A percentile compares a stretch with the other conserved stretches of the same genome.
phyloP scores from a whole-genome alignment of 139 green algal species.

The Pleodorina starrii region DNA sequence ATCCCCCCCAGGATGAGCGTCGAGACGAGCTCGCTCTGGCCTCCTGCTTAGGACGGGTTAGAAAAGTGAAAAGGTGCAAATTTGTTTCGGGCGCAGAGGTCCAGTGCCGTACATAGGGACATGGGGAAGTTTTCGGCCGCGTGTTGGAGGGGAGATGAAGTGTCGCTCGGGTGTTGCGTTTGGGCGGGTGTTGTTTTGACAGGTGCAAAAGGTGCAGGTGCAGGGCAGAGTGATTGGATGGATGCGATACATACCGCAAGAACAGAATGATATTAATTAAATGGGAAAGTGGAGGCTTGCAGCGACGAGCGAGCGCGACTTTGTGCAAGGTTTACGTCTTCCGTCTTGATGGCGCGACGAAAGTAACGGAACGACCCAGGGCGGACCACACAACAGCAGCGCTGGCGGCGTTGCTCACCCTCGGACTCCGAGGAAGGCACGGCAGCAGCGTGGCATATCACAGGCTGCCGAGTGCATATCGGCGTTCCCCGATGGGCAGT shows the following conservation, averaged over 20 bases:
- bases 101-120: too few relatives aligned
- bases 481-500: not conserved
- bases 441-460: not conserved
- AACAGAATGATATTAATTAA: too few relatives aligned
- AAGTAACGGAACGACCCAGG: not conserved
- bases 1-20: conserved; percentile 75
- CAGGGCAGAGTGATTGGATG: too few relatives aligned
- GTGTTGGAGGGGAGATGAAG: not conserved
- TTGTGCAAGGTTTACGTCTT: not conserved
- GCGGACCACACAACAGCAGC: not conserved
- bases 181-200: not conserved
- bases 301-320: too few relatives aligned
- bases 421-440: not conserved
- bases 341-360: not conserved
- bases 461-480: not conserved
- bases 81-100: too few relatives aligned
- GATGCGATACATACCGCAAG: too few relatives aligned
- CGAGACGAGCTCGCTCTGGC: not conserved
- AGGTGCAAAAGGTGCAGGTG: too few relatives aligned
- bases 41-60: not conserved
- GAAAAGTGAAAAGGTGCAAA: not conserved
- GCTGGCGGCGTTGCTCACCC: not conserved
- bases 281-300: too few relatives aligned
- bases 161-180: not conserved
- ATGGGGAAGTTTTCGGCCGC: too few relatives aligned